Evolutionary conservation across 1,284 basidiomycete genomes (phyloP), one percentile per base, ranked within the genome.

Genomic region (Erythrobasidium hasegawianum): DNA sequence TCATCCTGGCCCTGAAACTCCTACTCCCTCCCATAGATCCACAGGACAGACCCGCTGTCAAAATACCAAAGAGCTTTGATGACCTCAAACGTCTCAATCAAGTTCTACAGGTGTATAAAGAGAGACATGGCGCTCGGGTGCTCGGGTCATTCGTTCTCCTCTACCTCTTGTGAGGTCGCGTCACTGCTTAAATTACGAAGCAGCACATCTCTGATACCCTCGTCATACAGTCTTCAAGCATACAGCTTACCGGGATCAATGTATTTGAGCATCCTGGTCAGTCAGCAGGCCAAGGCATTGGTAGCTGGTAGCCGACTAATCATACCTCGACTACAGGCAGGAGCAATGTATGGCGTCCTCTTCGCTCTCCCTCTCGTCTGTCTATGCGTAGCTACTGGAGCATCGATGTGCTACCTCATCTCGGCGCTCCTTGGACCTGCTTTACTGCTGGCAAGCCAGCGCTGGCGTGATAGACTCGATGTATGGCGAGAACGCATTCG

Each of bases 181-280:
- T 29, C 13, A 24, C 60, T 41, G 27, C 24, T 20, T 20, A 18
- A 14, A 62, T 67, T 64, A n/a, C 43, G 45, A 1, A 1, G 3
- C 18, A 2, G n/a, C 1, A 11, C 41, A 7, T 14, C 20, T 14
- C 14, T 22, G 18, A 67, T 14, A 43, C 8, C 49, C 5, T 26
- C 8, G 2, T 20, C 64, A n/a, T 55, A 16, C 76, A 93, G 91
- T 78, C 83, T 97, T 2, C 95, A 98, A 81, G 90, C 93, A 0
- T 98, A 97, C 78, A 93, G 90, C 1, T 83, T 98, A 4, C 95
- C 95, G 0, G 95, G 95, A 0, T 95, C 91, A 22, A 97, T 97
- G 94, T 98, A 98, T 77, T 85, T 98, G 68, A 92, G 90, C 57
- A 64, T 59, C 9, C 54, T 64, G 8, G 61, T 57, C 3, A 29